Conservation (phyloP, 441 rosid genomes). For the Pelargonium fulgidum region DNA sequence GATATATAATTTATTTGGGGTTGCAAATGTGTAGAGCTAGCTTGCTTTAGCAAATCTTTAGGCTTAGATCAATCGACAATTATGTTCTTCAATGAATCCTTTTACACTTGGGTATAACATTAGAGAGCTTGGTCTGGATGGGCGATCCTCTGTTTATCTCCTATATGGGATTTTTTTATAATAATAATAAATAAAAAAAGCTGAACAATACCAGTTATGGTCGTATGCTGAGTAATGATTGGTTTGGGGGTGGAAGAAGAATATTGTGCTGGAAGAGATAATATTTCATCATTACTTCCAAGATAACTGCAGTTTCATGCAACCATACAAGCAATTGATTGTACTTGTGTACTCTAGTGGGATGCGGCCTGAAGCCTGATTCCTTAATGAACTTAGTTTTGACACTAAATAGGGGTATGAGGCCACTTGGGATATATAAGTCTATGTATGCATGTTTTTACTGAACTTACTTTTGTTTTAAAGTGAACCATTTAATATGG, state of each 20-base stretch:
- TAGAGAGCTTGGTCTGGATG: neutral
- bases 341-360: neutral
- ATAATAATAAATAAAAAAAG: neutral
- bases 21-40: neutral
- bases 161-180: neutral
- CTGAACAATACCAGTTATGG: neutral
- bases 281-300: neutral
- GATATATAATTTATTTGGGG: conserved; percentile 4
- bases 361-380: neutral
- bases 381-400: too few relatives aligned
- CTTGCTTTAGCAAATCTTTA: neutral
- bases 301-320: neutral
- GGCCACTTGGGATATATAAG: neutral
- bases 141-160: neutral
- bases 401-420: neutral
- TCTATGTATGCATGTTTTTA: neutral
- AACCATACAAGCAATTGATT: neutral
- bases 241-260: neutral
- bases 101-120: neutral
- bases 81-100: neutral
- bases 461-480: neutral
- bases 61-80: neutral
- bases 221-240: neutral
- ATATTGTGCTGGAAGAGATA: neutral
- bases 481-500: neutral